Conservation (phyloP, 2,329 filamentous ascomycete species). For the Chrysoporthe deuterocubensis region DNA sequence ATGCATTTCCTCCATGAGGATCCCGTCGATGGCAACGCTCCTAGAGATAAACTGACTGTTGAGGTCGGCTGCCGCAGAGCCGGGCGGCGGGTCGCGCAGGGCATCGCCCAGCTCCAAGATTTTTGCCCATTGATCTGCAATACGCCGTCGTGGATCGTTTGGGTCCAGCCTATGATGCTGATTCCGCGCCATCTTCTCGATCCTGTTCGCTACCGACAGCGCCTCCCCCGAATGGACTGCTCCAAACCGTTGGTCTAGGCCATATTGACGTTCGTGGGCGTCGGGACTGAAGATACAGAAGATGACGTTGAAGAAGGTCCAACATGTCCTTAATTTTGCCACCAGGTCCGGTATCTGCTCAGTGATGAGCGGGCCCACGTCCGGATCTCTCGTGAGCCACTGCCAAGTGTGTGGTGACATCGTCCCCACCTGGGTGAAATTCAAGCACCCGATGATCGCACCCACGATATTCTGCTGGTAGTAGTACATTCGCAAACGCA, state of each 20-base stretch:
- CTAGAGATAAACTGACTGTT: neutral
- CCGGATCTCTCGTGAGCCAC: neutral
- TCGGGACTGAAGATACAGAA: neutral
- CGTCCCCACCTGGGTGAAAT: neutral
- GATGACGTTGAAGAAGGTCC: neutral
- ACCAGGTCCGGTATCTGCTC: neutral
- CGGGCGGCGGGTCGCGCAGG: neutral
- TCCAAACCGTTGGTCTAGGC: neutral
- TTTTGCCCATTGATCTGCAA: conserved; percentile 16
- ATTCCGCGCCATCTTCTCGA: conserved; percentile 10
- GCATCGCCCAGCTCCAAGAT: conserved; percentile 8
- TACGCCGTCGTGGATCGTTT: neutral
- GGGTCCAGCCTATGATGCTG: neutral
- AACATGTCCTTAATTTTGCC: neutral
- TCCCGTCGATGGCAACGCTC: neutral
- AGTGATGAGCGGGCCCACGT: neutral
- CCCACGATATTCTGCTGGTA: neutral
- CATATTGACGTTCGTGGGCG: neutral
- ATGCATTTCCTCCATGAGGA: neutral
- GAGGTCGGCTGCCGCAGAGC: neutral
- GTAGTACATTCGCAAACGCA: neutral
- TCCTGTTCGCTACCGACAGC: conserved; percentile 2
- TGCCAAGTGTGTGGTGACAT: neutral
- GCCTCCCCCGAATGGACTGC: neutral
- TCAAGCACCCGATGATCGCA: neutral